A percentile compares a stretch with the other conserved stretches of the same genome.
Conservation (phyloP, 129 eudicot species). For the Tagetes patula region DNA sequence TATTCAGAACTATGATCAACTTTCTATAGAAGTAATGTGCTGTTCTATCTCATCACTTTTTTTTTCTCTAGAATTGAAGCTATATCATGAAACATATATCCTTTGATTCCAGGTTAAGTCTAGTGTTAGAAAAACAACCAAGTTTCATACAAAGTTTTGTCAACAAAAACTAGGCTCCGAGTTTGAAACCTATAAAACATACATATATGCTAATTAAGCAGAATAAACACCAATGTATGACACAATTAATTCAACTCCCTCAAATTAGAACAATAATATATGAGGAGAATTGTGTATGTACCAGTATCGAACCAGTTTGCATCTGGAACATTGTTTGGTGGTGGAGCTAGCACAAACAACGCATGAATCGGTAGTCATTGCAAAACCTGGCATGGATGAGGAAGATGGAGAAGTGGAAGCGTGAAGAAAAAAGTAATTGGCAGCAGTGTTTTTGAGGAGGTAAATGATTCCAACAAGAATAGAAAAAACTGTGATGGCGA, state of each 20-base stretch:
- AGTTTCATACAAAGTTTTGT: background rate
- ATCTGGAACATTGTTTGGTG: conserved; percentile 55
- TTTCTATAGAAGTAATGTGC: background rate
- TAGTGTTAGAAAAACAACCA: background rate
- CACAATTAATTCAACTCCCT: background rate
- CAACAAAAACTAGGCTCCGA: background rate
- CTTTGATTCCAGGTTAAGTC: too few relatives aligned
- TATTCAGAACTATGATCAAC: background rate
- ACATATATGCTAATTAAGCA: background rate
- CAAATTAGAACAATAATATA: background rate
- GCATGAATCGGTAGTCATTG: conserved; percentile 34
- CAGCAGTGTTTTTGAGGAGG: conserved; percentile 51
- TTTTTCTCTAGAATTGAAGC: background rate
- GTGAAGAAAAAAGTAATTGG: conserved; percentile 44
- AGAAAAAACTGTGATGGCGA: conserved; percentile 39
- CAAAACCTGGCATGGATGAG: conserved; percentile 37
- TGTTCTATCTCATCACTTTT: background rate
- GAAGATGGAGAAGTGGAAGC: too few relatives aligned
- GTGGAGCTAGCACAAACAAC: conserved; percentile 54
- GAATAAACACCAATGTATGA: background rate
- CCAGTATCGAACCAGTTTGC: conserved; percentile 78
- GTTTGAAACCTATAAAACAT: background rate
- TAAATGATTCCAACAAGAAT: conserved; percentile 49
- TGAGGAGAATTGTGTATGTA: conserved; percentile 8
- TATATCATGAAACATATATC: background rate